Base-by-base conservation (phyloP, 2,329 filamentous ascomycete genomes). In the Orbilia blumenaviensis region DNA sequence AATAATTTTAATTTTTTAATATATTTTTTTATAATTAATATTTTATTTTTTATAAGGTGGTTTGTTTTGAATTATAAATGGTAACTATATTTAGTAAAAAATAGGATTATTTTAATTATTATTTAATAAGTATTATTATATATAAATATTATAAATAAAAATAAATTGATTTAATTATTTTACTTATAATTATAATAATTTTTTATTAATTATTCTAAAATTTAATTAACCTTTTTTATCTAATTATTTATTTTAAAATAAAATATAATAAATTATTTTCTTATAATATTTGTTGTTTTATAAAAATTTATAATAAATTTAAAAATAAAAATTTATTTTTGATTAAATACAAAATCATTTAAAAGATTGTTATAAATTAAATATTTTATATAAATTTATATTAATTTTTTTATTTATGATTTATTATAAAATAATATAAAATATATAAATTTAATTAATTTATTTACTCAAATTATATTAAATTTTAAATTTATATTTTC, bases 401-500 rank as follows among this genome's bases (percentile, higher is more conserved):
- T 38, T 38, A 38, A 38, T 6, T 6, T 14, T 38, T 38, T 38
- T 6, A 38, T 14, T 6, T 6, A 12, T 6, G n/a, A 38, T 38
- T 38, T 38, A 3, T 14, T 38, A 12, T 12, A 3, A 38, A 3
- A 38, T 38, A 38, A 38, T 6, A 38, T 38, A 38, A 38, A 38
- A 38, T 38, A 38, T 3, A 38, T 38, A 38, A 12, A 38, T 38
- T 38, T 38, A 12, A 38, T 6, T 38, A 38, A 38, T 38, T 38
- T 6, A 38, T 48, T 48, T 8, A 21, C 12, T 7, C 3, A 21
- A 18, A 48, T 54, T 54, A 54, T 54, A 54, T 27, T 54, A 54
- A 21, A 54, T 54, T 8, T 54, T 54, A 54, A 29, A 29, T 54
- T n/a, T n/a, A n/a, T 29, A 54, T 54, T 54, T 54, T 54, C 25